Evolutionary conservation across 2,329 filamentous ascomycete species (phyloP).

Genomic region (Diaporthe citrichinensis): DNA sequence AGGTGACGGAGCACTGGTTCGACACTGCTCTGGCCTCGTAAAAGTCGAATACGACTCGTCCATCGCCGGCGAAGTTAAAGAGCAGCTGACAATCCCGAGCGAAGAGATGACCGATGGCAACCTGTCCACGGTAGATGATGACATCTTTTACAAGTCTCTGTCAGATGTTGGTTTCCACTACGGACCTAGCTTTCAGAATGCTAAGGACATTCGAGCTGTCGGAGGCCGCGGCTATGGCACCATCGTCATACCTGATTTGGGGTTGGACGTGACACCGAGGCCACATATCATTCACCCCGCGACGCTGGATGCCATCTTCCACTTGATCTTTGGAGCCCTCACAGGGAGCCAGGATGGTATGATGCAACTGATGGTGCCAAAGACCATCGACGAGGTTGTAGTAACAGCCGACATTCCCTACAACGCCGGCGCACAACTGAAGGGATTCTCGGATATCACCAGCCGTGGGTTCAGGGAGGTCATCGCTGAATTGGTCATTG

Average conservation of each 20-base stretch:
- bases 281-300: not conserved
- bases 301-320: not conserved
- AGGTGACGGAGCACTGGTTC: not conserved
- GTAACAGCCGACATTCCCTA: not conserved
- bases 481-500: not conserved
- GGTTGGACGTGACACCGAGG: not conserved
- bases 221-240: not conserved
- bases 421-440: not conserved
- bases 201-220: not conserved
- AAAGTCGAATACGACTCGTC: not conserved
- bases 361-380: not conserved
- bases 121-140: not conserved
- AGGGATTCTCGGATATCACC: conserved; percentile 1
- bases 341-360: not conserved
- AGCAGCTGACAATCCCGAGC: not conserved
- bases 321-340: not conserved
- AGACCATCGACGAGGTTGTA: not conserved
- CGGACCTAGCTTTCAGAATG: not conserved
- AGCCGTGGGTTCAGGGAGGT: conserved; percentile 1
- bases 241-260: not conserved
- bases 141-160: not conserved
- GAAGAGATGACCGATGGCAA: not conserved
- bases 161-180: conserved; percentile 1
- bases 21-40: not conserved
- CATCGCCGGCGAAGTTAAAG: not conserved